Evolutionary conservation across 148 eudicot genomes (phyloP).

Genomic region (Selenicereus undatus): DNA sequence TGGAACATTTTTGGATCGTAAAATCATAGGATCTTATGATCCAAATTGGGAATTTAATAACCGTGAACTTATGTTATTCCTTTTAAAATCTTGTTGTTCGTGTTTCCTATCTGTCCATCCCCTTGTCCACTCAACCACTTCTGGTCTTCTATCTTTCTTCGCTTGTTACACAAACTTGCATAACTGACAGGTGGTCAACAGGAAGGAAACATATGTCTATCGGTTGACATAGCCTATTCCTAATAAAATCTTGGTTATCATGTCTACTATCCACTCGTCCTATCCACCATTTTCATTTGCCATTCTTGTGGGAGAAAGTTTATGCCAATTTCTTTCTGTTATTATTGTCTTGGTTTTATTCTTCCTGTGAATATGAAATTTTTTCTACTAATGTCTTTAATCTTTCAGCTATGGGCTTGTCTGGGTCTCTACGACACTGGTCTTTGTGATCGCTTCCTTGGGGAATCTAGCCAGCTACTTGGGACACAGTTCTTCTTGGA

Average conservation of each 20-base stretch:
- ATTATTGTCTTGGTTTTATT: not conserved
- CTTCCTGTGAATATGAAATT: not conserved
- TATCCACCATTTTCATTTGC: not conserved
- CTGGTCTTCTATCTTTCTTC: not conserved
- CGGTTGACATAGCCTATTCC: not conserved
- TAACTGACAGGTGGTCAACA: not conserved
- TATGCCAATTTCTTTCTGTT: not conserved
- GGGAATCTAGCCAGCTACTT: conserved; percentile 88
- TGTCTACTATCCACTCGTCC: not conserved
- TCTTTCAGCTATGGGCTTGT: conserved; percentile 82
- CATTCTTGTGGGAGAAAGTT: not conserved
- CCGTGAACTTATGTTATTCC: too few species aligned
- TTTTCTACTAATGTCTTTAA: conserved; percentile 10
- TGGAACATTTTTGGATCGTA: too few species aligned
- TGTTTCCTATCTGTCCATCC: too few species aligned
- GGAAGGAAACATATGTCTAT: not conserved
- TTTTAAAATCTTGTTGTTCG: too few species aligned
- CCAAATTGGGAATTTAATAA: too few species aligned
- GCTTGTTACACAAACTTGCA: not conserved
- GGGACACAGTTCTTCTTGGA: conserved; percentile 66
- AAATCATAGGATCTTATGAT: too few species aligned
- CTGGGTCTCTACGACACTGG: conserved; percentile 85
- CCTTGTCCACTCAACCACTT: too few species aligned
- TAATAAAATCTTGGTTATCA: not conserved
- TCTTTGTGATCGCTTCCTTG: conserved; percentile 71